These are phyloP conservation scores for Russula vinacea DNA, from an alignment of 768 basidiomycete species.

Conservation along the genomic window DNA sequence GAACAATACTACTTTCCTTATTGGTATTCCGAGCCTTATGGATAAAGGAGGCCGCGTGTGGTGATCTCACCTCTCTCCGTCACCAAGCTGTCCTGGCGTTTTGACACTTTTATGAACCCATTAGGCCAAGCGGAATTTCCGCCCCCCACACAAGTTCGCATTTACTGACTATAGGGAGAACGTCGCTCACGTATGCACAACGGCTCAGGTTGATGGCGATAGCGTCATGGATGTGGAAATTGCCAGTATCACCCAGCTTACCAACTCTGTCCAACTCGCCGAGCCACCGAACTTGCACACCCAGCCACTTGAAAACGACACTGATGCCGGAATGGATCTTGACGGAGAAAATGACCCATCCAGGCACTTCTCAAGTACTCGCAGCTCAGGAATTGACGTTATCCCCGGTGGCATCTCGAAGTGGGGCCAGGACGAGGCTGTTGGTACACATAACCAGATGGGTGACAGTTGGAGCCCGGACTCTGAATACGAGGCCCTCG, in stretches of 20 bases:
- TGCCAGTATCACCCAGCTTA: constrained; percentile 5
- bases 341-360: not conserved
- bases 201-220: constrained; percentile 5
- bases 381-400: not conserved
- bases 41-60: not conserved
- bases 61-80: not conserved
- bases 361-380: not conserved
- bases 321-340: constrained; percentile 11
- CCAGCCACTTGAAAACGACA: not conserved
- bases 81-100: not conserved
- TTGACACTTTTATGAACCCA: not conserved
- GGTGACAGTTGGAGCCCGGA: not conserved
- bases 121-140: no score
- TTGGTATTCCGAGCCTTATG: no score
- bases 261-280: constrained; percentile 6
- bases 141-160: not conserved
- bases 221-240: constrained; percentile 9
- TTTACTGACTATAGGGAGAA: not conserved
- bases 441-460: not conserved
- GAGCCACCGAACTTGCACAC: not conserved
- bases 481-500: not conserved
- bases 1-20: not conserved
- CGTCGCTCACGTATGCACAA: not conserved
- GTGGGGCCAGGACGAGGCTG: not conserved
- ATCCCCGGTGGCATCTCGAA: not conserved